Conservation (phyloP, 306 rosid genomes). For the Inga oerstediana region DNA sequence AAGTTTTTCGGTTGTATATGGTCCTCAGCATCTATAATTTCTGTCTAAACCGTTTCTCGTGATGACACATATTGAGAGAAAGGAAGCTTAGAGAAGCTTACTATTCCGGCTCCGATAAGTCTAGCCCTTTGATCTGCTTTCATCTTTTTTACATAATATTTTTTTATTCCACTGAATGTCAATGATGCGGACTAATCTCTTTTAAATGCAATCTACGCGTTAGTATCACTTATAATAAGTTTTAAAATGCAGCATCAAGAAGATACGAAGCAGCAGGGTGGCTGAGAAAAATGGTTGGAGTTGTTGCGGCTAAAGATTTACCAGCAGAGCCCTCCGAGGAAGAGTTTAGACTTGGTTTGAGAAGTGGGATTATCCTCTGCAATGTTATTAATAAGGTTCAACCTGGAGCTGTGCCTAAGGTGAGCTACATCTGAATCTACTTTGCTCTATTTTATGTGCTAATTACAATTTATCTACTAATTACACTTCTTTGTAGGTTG, state of each 20-base stretch:
- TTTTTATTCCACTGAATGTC: background rate
- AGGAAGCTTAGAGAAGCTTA: background rate
- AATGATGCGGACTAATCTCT: slow-evolving; percentile 21
- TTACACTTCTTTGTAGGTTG: slow-evolving; percentile 57
- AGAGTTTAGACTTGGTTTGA: slow-evolving; percentile 91
- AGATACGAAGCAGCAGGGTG: slow-evolving; percentile 95
- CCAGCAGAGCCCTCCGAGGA: slow-evolving; percentile 99
- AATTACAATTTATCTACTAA: background rate
- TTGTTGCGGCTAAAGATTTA: slow-evolving; percentile 92
- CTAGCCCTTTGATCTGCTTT: slow-evolving; percentile 8
- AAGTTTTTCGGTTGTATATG: background rate
- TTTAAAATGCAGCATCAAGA: slow-evolving; percentile 66
- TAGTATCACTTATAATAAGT: background rate
- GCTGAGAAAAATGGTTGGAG: slow-evolving; percentile 93
- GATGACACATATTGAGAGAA: background rate
- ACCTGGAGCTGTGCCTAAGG: slow-evolving; percentile 87
- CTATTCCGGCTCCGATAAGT: background rate
- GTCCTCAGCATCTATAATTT: background rate
- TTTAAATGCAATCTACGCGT: slow-evolving; percentile 17
- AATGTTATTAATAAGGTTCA: slow-evolving; percentile 85
- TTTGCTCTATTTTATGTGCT: background rate
- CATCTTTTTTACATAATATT: slow-evolving; percentile 15
- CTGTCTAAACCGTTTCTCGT: background rate
- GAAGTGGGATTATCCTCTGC: slow-evolving; percentile 94
- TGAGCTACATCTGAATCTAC: slow-evolving; percentile 32